Percentiles rank a stretch among this genome's conserved stretches.
Conservation (phyloP, 805 yeast genomes). For the Candida pseudoglaebosa region DNA sequence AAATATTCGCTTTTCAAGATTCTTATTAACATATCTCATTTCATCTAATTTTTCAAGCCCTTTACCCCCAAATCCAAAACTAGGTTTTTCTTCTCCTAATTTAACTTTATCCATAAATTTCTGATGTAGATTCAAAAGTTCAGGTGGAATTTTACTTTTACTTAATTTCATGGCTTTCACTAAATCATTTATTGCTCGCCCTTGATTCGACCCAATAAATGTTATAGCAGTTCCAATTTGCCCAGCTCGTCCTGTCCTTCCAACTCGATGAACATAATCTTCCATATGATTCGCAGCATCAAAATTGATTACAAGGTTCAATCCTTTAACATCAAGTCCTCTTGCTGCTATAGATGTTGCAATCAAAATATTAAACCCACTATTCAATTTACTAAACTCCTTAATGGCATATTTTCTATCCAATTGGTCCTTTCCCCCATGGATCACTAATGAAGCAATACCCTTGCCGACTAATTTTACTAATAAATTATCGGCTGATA, state of each 20-base stretch:
- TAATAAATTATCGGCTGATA: slow-evolving; percentile 71
- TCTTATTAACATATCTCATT: slow-evolving; percentile 47
- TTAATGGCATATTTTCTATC: slow-evolving; percentile 74
- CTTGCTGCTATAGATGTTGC: slow-evolving; percentile 96
- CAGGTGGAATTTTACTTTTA: slow-evolving; percentile 47
- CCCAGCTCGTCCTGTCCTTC: slow-evolving; percentile 94
- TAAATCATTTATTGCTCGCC: slow-evolving; percentile 61
- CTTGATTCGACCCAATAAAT: slow-evolving; percentile 59
- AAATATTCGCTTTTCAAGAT: slow-evolving; percentile 46
- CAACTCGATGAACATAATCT: slow-evolving; percentile 94
- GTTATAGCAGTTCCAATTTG: slow-evolving; percentile 60
- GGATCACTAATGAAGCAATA: slow-evolving; percentile 64
- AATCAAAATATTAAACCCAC: slow-evolving; percentile 60
- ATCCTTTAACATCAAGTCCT: slow-evolving; percentile 88
- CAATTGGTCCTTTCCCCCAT: slow-evolving; percentile 87
- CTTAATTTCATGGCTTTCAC: slow-evolving; percentile 63
- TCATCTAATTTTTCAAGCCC: slow-evolving; percentile 79
- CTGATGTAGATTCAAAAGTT: slow-evolving; percentile 47
- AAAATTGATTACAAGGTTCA: slow-evolving; percentile 70
- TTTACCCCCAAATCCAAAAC: slow-evolving; percentile 88
- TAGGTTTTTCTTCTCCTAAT: slow-evolving; percentile 58
- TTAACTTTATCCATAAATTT: slow-evolving; percentile 58
- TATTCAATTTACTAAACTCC: slow-evolving; percentile 54
- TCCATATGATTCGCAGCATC: slow-evolving; percentile 85
- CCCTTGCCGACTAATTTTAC: slow-evolving; percentile 50